Evolutionary conservation across 73 alveolate species (phyloP), one percentile per base, ranked within the genome.

Genomic region (Halteria grandinella): DNA sequence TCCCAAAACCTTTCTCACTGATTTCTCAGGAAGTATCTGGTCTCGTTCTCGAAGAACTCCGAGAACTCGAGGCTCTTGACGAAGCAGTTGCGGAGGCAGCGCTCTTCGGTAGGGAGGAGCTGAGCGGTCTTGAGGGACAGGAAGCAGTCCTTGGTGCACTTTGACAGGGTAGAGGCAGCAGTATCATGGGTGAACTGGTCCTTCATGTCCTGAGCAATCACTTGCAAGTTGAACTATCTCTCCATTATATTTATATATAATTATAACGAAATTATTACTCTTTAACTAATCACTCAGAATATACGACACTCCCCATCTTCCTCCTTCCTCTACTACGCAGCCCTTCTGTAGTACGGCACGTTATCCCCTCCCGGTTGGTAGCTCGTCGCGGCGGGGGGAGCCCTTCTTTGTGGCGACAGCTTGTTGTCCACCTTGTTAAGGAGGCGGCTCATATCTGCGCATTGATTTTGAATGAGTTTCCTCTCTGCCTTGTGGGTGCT

Each of bases 51-150:
- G 37, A 58, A 20, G 44, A 41, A 60, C 32, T 75, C 59, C 4
- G 39, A 33, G 79, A 75, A 75, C 0, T 58, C 51, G 23, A 21
- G 33, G n/a, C 75, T 59, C 75, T 75, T 75, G 25, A 59, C 49
- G 28, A 75, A 75, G 87, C 87, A 75, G 53, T 75, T 75, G 36
- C 70, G 24, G 7, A 59, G 47, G 79, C 87, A 75, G 57, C 87
- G 57, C 23, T 75, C 75, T 44, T 75, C 87, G 43, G 87, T 75
- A 37, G 87, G 87, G 15, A 75, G 64, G 36, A 59, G 49, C 27
- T 17, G n/a, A 15, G 24, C 34, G 27, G 57, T 79, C 29, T 55
- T 41, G 64, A 53, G 43, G 21, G 78, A 54, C 0, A 33, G 39
- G 24, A 75, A 14, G 72, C 87, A 75, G n/a, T 39, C 11, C 21